Percentiles rank a stretch among this genome's conserved stretches.
Evolutionary conservation across 495 filamentous ascomycete species (phyloP).

Genomic region (Jackrogersella multiformis): DNA sequence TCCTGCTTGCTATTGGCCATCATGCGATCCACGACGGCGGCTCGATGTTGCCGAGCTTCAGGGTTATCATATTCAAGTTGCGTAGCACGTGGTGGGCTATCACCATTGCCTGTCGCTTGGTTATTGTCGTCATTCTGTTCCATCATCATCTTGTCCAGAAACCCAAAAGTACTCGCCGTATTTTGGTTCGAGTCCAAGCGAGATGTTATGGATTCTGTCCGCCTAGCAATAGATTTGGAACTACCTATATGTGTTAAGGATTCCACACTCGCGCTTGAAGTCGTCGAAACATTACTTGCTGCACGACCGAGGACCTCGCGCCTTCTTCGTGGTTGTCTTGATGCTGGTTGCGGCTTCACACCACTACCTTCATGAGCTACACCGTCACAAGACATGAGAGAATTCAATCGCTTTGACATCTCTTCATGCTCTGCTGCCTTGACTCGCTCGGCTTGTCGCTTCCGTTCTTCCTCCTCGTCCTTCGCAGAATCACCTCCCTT

Average conservation of each 20-base stretch:
- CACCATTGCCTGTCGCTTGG: constrained; percentile 23
- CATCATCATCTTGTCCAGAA: constrained; percentile 34
- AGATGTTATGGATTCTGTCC: constrained; percentile 23
- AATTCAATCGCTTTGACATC: constrained; percentile 40
- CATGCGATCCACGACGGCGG: constrained; percentile 50
- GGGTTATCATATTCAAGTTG: constrained; percentile 60
- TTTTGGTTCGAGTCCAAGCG: constrained; percentile 14
- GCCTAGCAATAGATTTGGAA: constrained; percentile 16
- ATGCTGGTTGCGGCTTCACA: constrained; percentile 34
- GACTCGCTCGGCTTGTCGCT: constrained; percentile 37
- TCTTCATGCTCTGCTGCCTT: constrained; percentile 39
- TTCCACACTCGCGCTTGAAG: constrained; percentile 44
- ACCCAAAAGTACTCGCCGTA: constrained; percentile 9
- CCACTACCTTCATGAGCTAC: constrained; percentile 25
- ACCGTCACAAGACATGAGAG: constrained; percentile 39
- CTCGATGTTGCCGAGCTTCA: constrained; percentile 49
- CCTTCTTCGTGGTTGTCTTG: constrained; percentile 46
- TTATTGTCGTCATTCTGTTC: constrained; percentile 11
- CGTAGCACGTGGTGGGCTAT: constrained; percentile 48
- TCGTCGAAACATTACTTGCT: constrained; percentile 59
- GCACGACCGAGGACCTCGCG: constrained; percentile 61
- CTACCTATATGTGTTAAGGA: constrained; percentile 22
- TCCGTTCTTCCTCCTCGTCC: constrained; percentile 29
- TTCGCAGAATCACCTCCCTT: constrained; percentile 36
- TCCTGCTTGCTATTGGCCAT: constrained; percentile 30